Evolutionary conservation across 2,329 filamentous ascomycete species (phyloP), one percentile per base, ranked within the genome.

Genomic region (Trichothecium roseum): DNA sequence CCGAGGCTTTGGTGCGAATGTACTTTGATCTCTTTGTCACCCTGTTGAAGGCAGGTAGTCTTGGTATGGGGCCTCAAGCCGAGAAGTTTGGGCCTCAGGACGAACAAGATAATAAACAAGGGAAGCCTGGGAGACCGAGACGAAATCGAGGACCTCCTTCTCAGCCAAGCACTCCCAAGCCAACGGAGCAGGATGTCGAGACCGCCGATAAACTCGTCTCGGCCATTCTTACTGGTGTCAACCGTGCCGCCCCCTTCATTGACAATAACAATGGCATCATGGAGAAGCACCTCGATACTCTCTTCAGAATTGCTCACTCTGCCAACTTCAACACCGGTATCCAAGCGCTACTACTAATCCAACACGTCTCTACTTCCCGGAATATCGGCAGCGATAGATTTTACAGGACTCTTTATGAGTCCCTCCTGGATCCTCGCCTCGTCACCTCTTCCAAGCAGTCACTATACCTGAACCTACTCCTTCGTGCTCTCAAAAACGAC

Each of bases 241-340:
- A 98, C 58, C 84, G 91, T 46, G 88, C 91, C 8, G 88, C 94
- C 47, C 91, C 93, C 1, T 98, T 95, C 56, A 83, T 87, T 9
- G 81, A 81, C 44, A 78, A 83, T 1, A 84, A 91, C 50, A 78
- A 84, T 14, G 20, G 26, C 17, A 39, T 36, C 17, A 75, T 96
- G 45, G 84, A 93, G 51, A 78, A 81, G 39, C 89, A 98, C 52
- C 74, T 98, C 38, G 83, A 96, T 53, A 95, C 89, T 3, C 72
- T 98, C 18, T 98, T 95, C 71, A 81, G 78, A 49, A 91, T 98
- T 50, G 94, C 91, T 0, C 91, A 98, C 60, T 96, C 89, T 1
- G 86, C 89, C 38, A 98, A 98, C 59, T 96, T 98, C 72, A 98
- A 96, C 62, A 98, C 91, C 1, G 91, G 87, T 53, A 85, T 98